Conservation (phyloP, 192 early-diverging fungal species). For the Backusella parvicylindrica region DNA sequence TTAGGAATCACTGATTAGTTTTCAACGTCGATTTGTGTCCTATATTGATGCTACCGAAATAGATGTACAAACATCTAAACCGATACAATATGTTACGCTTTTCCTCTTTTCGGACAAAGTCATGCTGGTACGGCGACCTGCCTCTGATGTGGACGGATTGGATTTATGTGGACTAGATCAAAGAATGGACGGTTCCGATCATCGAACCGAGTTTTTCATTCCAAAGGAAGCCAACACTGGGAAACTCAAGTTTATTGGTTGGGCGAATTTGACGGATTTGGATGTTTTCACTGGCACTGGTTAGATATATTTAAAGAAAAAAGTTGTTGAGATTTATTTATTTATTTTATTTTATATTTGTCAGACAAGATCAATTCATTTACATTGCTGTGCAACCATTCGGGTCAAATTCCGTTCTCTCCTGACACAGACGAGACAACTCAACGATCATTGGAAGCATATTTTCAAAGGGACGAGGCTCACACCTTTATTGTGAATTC, state of each 20-base stretch:
- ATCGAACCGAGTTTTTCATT: constrained; percentile 3
- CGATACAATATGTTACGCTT: constrained; percentile 23
- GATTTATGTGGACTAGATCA: constrained; percentile 30
- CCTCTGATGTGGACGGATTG: constrained; percentile 17
- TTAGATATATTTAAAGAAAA: too few relatives aligned
- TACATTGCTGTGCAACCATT: constrained; percentile 11
- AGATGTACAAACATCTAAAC: constrained; percentile 16
- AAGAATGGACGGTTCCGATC: neutral
- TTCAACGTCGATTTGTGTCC: constrained; percentile 20
- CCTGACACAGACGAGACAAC: constrained; percentile 12
- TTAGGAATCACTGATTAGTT: constrained; percentile 30
- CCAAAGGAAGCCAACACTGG: constrained; percentile 13
- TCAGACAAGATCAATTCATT: constrained; percentile 17
- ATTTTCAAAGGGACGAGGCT: constrained; percentile 3
- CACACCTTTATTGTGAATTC: neutral
- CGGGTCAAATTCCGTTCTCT: neutral
- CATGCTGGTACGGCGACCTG: constrained; percentile 28
- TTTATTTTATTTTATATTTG: neutral
- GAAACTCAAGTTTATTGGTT: constrained; percentile 32
- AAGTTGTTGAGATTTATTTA: too few relatives aligned
- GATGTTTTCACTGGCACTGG: constrained; percentile 23
- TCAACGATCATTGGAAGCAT: constrained; percentile 4
- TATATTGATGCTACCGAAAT: constrained; percentile 28
- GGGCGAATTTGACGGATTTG: constrained; percentile 23
- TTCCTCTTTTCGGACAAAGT: constrained; percentile 33